Evolutionary conservation across 2,329 filamentous ascomycete species (phyloP).

Genomic region (Colletotrichum godetiae): DNA sequence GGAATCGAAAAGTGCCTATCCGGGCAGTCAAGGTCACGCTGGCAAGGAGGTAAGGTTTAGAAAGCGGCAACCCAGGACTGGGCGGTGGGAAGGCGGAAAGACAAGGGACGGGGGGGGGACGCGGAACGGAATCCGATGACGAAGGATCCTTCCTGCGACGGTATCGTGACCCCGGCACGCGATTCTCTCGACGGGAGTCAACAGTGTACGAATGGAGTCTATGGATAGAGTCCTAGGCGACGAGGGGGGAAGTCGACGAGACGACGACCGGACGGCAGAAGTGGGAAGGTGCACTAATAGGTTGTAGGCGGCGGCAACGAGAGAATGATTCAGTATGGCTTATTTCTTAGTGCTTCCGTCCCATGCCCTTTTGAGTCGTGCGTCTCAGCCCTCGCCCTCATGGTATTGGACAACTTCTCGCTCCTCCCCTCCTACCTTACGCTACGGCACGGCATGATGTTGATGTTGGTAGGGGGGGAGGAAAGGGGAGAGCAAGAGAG

Average conservation of each 20-base stretch:
- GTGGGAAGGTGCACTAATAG: background rate
- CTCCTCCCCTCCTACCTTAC: background rate
- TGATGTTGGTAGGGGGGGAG: conserved; percentile 4
- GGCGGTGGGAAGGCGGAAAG: background rate
- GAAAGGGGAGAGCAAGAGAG: background rate
- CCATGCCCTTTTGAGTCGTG: conserved; percentile 7
- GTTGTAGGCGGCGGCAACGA: conserved; percentile 8
- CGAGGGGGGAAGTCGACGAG: background rate
- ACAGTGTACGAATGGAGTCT: background rate
- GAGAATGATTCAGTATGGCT: conserved; percentile 3
- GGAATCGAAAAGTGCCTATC: background rate
- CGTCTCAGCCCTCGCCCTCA: conserved; percentile 23
- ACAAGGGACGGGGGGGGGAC: conserved; percentile 8
- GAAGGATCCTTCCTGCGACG: background rate
- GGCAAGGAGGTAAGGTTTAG: background rate
- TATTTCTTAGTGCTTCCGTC: conserved; percentile 13
- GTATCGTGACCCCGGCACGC: background rate
- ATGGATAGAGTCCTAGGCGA: too few relatives aligned
- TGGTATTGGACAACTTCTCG: background rate
- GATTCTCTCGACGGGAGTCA: background rate
- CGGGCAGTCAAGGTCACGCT: background rate
- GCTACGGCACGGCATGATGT: background rate
- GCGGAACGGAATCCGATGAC: conserved; percentile 24
- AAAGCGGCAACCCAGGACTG: background rate
- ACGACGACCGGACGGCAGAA: background rate